A percentile compares a stretch with the other conserved stretches of the same genome.
These are phyloP conservation scores for Arbutus unedo DNA, from an alignment of 148 eudicot genomes.

Conservation along the genomic window DNA sequence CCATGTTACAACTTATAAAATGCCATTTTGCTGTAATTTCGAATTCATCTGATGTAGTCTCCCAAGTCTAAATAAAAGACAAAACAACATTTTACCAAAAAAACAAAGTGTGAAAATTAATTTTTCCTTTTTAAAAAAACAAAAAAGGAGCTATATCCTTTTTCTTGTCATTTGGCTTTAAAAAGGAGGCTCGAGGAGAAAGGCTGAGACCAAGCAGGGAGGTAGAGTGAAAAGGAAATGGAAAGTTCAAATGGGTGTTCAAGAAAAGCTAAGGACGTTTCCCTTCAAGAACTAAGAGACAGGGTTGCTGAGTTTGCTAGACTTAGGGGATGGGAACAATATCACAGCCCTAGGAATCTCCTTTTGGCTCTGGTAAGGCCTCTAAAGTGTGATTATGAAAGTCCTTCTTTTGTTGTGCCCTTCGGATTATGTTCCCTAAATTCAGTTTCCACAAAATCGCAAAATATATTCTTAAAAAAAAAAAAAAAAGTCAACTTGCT, in stretches of 20 bases:
- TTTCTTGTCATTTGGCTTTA: conserved; percentile 9
- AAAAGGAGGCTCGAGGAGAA: conserved; percentile 2
- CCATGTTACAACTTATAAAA: too few species aligned
- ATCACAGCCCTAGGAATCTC: conserved; percentile 74
- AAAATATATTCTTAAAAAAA: too few species aligned
- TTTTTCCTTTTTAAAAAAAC: background rate
- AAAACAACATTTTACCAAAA: background rate
- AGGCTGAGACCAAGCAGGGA: background rate
- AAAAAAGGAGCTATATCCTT: background rate
- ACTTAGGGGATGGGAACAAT: conserved; percentile 67
- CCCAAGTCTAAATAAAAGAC: too few species aligned
- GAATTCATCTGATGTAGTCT: too few species aligned
- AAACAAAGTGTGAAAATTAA: background rate
- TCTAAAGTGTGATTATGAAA: background rate
- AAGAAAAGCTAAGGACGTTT: conserved; percentile 45
- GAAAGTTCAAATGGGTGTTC: conserved; percentile 24
- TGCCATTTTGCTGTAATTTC: too few species aligned
- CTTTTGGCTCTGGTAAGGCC: conserved; percentile 67
- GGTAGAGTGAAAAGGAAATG: conserved; percentile 19
- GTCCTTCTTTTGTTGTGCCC: background rate
- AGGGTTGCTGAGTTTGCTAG: conserved; percentile 55
- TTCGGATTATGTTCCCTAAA: background rate
- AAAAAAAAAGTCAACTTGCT: too few species aligned
- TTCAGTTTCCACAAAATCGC: too few species aligned
- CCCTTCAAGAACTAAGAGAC: conserved; percentile 55